Evolutionary conservation across 2,329 filamentous ascomycete species (phyloP).

Genomic region (Pseudodiploospora longispora): DNA sequence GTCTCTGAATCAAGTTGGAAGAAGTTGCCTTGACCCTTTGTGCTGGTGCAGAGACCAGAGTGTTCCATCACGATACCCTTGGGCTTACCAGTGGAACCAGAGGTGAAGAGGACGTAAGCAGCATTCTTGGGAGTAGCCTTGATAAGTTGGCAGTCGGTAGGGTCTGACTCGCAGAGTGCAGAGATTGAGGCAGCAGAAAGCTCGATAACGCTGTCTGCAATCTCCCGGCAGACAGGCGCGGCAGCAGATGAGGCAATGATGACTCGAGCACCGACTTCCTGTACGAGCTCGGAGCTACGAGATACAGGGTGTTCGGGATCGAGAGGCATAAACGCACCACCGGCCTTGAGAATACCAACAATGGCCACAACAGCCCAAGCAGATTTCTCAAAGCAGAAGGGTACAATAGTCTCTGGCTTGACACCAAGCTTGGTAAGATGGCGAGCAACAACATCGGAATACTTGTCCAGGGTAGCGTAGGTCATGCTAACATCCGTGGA

Average conservation of each 20-base stretch:
- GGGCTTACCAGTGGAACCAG: background rate
- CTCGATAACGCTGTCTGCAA: background rate
- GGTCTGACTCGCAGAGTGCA: too few species aligned
- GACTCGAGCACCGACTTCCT: constrained; percentile 5
- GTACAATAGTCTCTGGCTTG: background rate
- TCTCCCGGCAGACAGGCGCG: background rate
- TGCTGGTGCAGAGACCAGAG: too few species aligned
- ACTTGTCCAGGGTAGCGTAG: constrained; percentile 7
- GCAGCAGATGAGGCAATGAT: constrained; percentile 6
- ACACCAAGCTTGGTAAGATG: background rate
- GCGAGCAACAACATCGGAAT: constrained; percentile 3
- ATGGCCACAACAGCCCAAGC: constrained; percentile 2
- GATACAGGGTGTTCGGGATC: constrained; percentile 12
- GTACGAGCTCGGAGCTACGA: constrained; percentile 2
- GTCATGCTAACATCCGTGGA: constrained; percentile 12
- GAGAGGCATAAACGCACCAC: constrained; percentile 14
- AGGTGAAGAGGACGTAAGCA: background rate
- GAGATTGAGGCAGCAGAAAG: background rate
- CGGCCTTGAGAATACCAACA: constrained; percentile 6
- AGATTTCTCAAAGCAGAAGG: constrained; percentile 7
- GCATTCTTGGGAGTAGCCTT: background rate
- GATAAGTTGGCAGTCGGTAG: too few species aligned
- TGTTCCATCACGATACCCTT: background rate
- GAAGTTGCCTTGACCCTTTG: background rate
- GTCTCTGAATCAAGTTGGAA: background rate